Conservation (phyloP, 2,329 filamentous ascomycete genomes). For the Graphilbum fragrans region DNA sequence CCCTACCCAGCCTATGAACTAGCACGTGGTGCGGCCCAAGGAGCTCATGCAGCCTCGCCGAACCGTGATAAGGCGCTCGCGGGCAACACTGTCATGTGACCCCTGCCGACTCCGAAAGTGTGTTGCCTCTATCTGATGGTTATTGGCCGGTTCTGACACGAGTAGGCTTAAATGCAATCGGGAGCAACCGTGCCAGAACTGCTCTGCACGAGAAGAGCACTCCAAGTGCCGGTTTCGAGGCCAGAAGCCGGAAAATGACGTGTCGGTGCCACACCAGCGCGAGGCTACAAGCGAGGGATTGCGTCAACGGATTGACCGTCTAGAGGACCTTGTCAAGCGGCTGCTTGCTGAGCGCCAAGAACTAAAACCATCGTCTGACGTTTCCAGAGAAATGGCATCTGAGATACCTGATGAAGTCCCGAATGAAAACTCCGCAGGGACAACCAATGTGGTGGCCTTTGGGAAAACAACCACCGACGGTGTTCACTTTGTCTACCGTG, state of each 20-base stretch:
- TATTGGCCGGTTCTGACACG: background rate
- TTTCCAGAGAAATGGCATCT: no score
- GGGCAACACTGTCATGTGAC: conserved; percentile 1
- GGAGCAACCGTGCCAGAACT: conserved; percentile 2
- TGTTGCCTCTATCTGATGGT: background rate
- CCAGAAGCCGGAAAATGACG: background rate
- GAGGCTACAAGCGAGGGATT: background rate
- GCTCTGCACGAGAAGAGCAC: background rate
- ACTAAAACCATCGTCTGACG: no score
- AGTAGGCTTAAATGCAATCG: background rate
- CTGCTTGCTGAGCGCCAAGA: background rate
- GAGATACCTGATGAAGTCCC: no score
- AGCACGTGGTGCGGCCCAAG: background rate
- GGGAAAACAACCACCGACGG: no score
- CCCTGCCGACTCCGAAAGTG: background rate
- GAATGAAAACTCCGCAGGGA: no score
- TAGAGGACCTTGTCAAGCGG: conserved; percentile 1
- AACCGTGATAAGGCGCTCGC: no score
- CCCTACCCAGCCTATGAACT: no score
- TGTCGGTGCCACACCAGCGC: background rate
- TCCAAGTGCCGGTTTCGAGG: background rate
- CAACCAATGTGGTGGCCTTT: no score
- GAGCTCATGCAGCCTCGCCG: background rate
- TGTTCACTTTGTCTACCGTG: no score
- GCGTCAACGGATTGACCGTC: conserved; percentile 1